Evolutionary conservation across 148 eudicot genomes (phyloP).

Genomic region (Cornus florida): DNA sequence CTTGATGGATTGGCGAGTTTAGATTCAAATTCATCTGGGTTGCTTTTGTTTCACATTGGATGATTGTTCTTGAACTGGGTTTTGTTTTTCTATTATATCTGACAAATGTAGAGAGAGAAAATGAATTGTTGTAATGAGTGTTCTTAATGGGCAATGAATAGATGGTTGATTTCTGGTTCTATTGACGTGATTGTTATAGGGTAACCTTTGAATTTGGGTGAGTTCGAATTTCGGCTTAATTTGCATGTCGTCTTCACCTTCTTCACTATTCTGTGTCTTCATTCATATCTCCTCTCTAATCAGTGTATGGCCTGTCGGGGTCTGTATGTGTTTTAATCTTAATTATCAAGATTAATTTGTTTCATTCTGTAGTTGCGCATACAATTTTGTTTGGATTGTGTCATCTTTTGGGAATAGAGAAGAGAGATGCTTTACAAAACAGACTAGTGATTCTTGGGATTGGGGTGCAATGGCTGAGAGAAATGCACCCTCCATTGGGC

Average conservation of each 20-base stretch:
- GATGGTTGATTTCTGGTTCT: conserved; percentile 10
- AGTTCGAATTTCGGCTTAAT: neutral
- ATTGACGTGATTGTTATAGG: neutral
- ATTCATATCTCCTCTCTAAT: neutral
- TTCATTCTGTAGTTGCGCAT: too few species aligned
- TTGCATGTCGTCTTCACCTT: neutral
- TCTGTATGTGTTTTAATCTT: neutral
- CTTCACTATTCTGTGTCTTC: neutral
- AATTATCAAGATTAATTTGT: neutral
- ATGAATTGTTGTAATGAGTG: neutral
- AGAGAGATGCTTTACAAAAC: neutral
- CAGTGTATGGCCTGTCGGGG: neutral
- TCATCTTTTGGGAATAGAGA: neutral
- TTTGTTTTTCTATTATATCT: too few species aligned
- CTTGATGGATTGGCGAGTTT: neutral
- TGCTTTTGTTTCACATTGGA: neutral
- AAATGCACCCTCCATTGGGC: conserved; percentile 38
- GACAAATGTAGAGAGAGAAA: neutral
- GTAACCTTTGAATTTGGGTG: neutral
- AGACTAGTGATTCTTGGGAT: neutral
- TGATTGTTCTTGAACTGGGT: conserved; percentile 3
- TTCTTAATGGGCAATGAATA: conserved; percentile 1
- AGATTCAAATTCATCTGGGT: neutral
- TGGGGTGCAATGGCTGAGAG: conserved; percentile 53
- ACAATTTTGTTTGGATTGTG: neutral